Evolutionary conservation across 495 filamentous ascomycete genomes (phyloP).

Genomic region (Aspergillus conjunctus): DNA sequence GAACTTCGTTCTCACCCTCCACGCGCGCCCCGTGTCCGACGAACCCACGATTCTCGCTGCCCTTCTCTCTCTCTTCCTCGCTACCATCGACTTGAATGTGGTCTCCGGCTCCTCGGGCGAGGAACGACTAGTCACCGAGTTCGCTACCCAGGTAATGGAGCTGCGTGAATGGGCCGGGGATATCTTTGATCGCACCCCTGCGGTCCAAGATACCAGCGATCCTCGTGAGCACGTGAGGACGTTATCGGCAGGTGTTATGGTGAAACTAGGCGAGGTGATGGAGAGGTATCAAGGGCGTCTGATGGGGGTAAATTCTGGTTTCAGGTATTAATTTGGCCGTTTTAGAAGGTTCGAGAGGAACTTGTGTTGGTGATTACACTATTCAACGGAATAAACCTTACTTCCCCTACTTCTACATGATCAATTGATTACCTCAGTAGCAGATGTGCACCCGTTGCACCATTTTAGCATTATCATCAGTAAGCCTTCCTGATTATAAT

Average conservation of each 20-base stretch:
- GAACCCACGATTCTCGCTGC: constrained; percentile 70
- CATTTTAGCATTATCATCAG: no score
- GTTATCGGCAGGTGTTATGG: constrained; percentile 79
- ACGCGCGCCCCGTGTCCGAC: constrained; percentile 44
- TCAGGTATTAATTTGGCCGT: constrained; percentile 36
- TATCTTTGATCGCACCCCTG: constrained; percentile 63
- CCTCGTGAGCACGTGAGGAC: constrained; percentile 45
- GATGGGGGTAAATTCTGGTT: constrained; percentile 55
- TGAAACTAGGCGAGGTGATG: constrained; percentile 74
- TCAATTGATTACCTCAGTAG: no score
- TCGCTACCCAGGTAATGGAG: constrained; percentile 43
- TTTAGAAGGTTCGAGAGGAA: no score
- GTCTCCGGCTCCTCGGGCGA: constrained; percentile 57
- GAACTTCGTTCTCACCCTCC: constrained; percentile 48
- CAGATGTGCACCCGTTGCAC: no score
- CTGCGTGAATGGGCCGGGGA: constrained; percentile 52
- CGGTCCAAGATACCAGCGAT: constrained; percentile 53
- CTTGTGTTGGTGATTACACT: no score
- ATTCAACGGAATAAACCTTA: no score
- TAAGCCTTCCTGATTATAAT: not conserved
- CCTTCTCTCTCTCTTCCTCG: constrained; percentile 75
- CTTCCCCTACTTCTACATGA: no score
- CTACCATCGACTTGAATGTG: constrained; percentile 80
- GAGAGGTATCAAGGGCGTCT: constrained; percentile 72
- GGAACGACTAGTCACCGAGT: constrained; percentile 65